Evolutionary conservation across 169 alveolate species (phyloP).

Genomic region (Plasmodium relictum): DNA sequence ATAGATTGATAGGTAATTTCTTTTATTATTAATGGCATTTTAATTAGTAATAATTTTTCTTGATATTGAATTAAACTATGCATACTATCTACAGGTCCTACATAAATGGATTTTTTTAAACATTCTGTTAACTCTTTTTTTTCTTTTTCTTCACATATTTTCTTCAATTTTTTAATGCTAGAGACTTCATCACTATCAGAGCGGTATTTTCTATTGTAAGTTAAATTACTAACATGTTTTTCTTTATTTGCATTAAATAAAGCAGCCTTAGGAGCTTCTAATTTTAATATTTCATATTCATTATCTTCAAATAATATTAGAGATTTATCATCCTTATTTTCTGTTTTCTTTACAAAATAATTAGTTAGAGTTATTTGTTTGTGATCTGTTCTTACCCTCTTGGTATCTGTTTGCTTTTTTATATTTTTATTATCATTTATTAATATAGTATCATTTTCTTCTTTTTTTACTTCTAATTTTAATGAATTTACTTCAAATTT

Average conservation of each 20-base stretch:
- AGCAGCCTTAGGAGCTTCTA: slow-evolving; percentile 48
- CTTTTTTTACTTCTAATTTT: slow-evolving; percentile 17
- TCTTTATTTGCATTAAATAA: slow-evolving; percentile 26
- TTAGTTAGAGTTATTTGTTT: slow-evolving; percentile 54
- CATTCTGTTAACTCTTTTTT: slow-evolving; percentile 78
- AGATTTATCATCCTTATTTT: neutral
- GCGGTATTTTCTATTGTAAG: slow-evolving; percentile 18
- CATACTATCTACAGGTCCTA: slow-evolving; percentile 83
- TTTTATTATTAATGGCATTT: slow-evolving; percentile 74
- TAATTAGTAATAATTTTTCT: slow-evolving; percentile 79
- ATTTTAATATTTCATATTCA: slow-evolving; percentile 38
- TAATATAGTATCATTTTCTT: neutral
- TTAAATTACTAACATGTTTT: slow-evolving; percentile 38
- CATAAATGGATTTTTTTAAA: slow-evolving; percentile 81
- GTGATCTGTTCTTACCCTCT: slow-evolving; percentile 54
- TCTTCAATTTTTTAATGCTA: slow-evolving; percentile 49
- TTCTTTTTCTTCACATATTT: slow-evolving; percentile 70
- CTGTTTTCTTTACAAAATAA: slow-evolving; percentile 48
- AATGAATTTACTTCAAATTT: slow-evolving; percentile 16
- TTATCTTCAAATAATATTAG: slow-evolving; percentile 11
- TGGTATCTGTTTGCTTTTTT: slow-evolving; percentile 33
- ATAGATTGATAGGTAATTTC: slow-evolving; percentile 84
- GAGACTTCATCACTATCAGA: slow-evolving; percentile 44
- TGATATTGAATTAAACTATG: slow-evolving; percentile 84
- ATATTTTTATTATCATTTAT: neutral